Percentiles rank a stretch among this genome's conserved stretches.
Conservation (phyloP, 805 yeast species). For the Starmerella tilneyi region DNA sequence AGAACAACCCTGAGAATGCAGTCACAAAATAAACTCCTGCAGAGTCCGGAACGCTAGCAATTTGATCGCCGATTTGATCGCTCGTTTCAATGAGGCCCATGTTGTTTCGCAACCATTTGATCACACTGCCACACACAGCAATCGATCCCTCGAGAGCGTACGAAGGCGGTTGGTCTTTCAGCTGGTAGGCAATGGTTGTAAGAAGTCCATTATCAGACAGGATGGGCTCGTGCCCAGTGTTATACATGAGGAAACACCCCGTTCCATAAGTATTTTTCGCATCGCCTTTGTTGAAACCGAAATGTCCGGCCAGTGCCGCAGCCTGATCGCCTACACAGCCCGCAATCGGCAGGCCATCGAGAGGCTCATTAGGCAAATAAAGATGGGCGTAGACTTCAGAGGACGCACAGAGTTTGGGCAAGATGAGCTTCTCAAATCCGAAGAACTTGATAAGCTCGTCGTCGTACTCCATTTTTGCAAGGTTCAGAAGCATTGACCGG, state of each 20-base stretch:
- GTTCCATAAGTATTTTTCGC: conserved; percentile 97
- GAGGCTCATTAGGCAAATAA: conserved; percentile 44
- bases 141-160: conserved; percentile 92
- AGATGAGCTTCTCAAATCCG: conserved; percentile 59
- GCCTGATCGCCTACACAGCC: conserved; percentile 94
- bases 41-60: conserved; percentile 64
- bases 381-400: conserved; percentile 71
- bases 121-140: conserved; percentile 90
- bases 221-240: conserved; percentile 67
- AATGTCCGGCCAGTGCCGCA: conserved; percentile 85
- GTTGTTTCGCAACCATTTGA: conserved; percentile 90
- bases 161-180: conserved; percentile 63
- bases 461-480: conserved; percentile 66
- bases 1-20: conserved; percentile 86
- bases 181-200: conserved; percentile 86
- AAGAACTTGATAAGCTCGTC: conserved; percentile 64
- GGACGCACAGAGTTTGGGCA: conserved; percentile 73
- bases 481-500: conserved; percentile 80
- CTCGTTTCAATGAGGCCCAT: conserved; percentile 70
- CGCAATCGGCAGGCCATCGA: conserved; percentile 60
- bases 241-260: conserved; percentile 82
- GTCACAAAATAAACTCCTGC: conserved; percentile 94
- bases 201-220: conserved; percentile 70
- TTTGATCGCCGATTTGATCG: conserved; percentile 82
- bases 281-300: conserved; percentile 71